Percentiles rank a stretch among this genome's conserved stretches.
These are phyloP conservation scores for Vaccinium vitisidaea DNA, from an alignment of 148 eudicot genomes.

Conservation along the genomic window DNA sequence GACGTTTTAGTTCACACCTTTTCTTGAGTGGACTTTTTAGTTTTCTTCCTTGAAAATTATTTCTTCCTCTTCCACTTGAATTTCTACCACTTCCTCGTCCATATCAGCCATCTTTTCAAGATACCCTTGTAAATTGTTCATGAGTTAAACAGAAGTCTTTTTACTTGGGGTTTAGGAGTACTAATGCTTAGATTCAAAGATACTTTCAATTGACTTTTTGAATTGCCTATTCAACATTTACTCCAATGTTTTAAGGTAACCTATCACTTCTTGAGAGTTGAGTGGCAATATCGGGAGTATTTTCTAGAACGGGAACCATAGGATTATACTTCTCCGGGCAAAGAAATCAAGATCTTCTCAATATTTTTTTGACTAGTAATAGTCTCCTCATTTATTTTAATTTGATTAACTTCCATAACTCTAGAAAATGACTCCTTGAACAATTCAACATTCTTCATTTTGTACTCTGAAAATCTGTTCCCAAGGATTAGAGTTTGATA, in stretches of 20 bases:
- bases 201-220: background rate
- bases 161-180: background rate
- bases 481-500: background rate
- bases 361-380: background rate
- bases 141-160: background rate
- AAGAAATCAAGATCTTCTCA: background rate
- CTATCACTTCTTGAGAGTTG: background rate
- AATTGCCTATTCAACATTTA: background rate
- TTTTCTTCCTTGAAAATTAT: background rate
- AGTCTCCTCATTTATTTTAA: background rate
- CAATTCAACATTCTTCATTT: background rate
- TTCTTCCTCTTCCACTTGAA: background rate
- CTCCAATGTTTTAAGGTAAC: background rate
- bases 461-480: background rate
- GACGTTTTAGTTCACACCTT: slow-evolving; percentile 37
- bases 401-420: background rate
- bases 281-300: background rate
- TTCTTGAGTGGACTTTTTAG: background rate
- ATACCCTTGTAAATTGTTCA: background rate
- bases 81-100: background rate
- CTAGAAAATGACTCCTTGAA: background rate
- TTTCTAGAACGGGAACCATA: background rate
- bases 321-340: background rate
- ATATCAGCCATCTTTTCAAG: background rate
- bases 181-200: background rate